These are phyloP conservation scores for Murraya koenigii DNA, from an alignment of 345 rosid genomes.

Conservation along the genomic window DNA sequence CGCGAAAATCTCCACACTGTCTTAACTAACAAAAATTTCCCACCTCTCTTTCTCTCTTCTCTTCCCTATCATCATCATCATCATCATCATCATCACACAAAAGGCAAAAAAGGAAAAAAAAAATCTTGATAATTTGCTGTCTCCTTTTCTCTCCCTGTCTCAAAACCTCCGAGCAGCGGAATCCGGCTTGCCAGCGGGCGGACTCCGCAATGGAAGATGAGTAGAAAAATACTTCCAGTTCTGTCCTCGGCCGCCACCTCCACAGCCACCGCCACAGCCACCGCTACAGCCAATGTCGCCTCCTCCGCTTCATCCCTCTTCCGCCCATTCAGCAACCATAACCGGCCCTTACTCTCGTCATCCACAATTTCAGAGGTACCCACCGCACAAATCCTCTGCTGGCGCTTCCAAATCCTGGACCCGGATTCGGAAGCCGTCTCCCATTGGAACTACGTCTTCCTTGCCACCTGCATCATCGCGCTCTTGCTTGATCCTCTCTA, in stretches of 20 bases:
- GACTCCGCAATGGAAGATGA: conserved; percentile 61
- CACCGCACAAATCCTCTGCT: conserved; percentile 47
- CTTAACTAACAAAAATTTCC: conserved; percentile 1
- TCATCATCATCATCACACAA: neutral
- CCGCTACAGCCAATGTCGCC: neutral
- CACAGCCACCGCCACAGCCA: too few species aligned
- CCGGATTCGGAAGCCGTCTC: conserved; percentile 83
- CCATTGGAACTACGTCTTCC: conserved; percentile 89
- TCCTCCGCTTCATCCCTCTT: conserved; percentile 7
- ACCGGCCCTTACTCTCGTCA: conserved; percentile 25
- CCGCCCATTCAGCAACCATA: conserved; percentile 13
- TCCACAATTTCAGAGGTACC: conserved; percentile 35
- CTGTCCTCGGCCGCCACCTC: conserved; percentile 6
- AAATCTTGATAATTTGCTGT: neutral
- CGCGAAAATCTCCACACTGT: conserved; percentile 25
- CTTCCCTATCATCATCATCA: too few species aligned
- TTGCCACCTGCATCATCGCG: conserved; percentile 62
- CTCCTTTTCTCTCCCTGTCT: neutral
- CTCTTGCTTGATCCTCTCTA: conserved; percentile 90
- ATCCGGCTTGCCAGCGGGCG: conserved; percentile 40
- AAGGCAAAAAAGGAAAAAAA: neutral
- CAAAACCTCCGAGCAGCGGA: conserved; percentile 23
- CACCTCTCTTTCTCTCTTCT: conserved; percentile 1
- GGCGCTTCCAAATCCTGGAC: conserved; percentile 85
- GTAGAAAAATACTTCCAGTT: conserved; percentile 25